These are phyloP conservation scores for Diplogelasinospora grovesii DNA, from an alignment of 495 filamentous ascomycete species.

Conservation along the genomic window DNA sequence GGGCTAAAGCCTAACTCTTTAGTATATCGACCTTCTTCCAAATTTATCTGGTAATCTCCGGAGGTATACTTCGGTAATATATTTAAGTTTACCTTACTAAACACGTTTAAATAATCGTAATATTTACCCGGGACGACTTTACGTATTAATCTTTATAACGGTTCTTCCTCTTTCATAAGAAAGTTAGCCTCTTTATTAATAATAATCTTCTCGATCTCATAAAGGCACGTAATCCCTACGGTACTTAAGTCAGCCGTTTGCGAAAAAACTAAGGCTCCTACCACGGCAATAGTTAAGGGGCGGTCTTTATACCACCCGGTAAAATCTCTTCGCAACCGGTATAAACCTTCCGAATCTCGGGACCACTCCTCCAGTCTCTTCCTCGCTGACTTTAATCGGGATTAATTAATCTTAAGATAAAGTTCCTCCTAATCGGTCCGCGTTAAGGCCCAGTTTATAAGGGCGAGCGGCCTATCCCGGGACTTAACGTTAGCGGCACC, in stretches of 20 bases:
- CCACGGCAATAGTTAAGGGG: background rate
- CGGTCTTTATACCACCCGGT: too few species aligned
- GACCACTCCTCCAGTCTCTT: too few species aligned
- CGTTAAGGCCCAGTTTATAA: too few species aligned
- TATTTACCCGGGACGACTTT: background rate
- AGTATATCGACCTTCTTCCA: background rate
- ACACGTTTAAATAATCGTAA: background rate
- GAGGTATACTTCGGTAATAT: background rate
- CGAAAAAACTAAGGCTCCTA: background rate
- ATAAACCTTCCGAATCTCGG: too few species aligned
- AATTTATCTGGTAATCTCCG: background rate
- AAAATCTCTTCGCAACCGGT: too few species aligned
- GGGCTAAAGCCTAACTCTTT: conserved; percentile 6
- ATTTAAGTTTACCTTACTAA: background rate
- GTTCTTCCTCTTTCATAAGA: background rate
- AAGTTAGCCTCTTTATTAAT: background rate
- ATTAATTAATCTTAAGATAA: too few species aligned
- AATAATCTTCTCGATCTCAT: background rate
- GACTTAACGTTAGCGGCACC: too few species aligned
- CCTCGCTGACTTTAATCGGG: too few species aligned
- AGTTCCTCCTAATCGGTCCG: too few species aligned
- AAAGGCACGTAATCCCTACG: background rate
- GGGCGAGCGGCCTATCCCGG: too few species aligned
- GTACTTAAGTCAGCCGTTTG: background rate
- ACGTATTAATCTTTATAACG: background rate